Percentiles rank a stretch among this genome's conserved stretches.
These are phyloP conservation scores for Epithemia pelagica DNA, from an alignment of 108 stramenopile species.

Conservation along the genomic window DNA sequence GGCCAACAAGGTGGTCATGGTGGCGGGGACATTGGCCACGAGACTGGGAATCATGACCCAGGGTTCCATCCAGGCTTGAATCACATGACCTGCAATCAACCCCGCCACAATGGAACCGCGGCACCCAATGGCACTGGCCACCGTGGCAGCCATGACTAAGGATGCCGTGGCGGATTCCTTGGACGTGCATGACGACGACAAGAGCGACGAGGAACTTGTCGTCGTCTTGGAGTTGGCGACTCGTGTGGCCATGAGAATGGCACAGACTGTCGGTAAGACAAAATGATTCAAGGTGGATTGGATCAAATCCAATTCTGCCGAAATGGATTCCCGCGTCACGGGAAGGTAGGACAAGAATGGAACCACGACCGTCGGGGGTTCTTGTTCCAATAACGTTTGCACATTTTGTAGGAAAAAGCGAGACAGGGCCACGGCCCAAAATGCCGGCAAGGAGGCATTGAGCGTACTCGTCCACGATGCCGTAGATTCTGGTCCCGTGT, in stretches of 20 bases:
- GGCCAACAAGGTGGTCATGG: constrained; percentile 57
- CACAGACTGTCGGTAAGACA: constrained; percentile 11
- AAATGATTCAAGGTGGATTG: constrained; percentile 1
- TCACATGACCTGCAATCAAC: constrained; percentile 36
- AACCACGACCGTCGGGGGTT: no score
- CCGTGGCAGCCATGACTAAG: constrained; percentile 27
- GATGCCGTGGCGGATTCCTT: not conserved
- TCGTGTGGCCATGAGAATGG: constrained; percentile 34
- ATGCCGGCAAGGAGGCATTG: constrained; percentile 51
- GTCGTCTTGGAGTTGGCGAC: no score
- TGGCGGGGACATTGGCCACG: constrained; percentile 37
- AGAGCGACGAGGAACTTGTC: not conserved
- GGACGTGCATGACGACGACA: constrained; percentile 7
- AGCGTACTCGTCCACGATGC: constrained; percentile 31
- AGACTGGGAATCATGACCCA: not conserved
- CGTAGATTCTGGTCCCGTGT: not conserved
- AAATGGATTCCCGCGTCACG: not conserved
- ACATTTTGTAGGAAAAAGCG: not conserved
- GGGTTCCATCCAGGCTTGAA: constrained; percentile 17
- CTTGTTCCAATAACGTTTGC: not conserved
- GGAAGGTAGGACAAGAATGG: not conserved
- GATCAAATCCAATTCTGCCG: not conserved
- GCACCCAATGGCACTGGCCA: constrained; percentile 27
- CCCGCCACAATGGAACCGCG: constrained; percentile 38
- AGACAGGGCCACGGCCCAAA: constrained; percentile 30